Evolutionary conservation across 106 monocot genomes (phyloP).

Genomic region (Dendrobium catenatum): DNA sequence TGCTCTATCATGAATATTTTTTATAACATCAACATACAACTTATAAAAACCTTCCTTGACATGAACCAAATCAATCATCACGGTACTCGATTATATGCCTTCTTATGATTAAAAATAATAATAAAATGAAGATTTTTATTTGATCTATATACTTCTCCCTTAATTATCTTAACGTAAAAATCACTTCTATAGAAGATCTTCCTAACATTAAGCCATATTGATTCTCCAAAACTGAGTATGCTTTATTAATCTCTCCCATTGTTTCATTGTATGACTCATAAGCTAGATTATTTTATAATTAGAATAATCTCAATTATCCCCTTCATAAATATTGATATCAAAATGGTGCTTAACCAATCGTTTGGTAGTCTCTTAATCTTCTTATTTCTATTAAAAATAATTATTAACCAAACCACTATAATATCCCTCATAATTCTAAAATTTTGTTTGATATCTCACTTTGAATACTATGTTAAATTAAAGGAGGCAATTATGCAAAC

Average conservation of each 20-base stretch:
- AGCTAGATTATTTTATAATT: not conserved
- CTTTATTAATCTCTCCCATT: not conserved
- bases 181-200: not conserved
- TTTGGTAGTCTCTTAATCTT: not conserved
- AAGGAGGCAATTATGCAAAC: not conserved
- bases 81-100: not conserved
- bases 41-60: not conserved
- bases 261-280: not conserved
- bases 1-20: not conserved
- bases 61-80: not conserved
- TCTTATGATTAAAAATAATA: not conserved
- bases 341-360: not conserved
- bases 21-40: not conserved
- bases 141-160: not conserved
- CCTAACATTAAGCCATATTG: not conserved
- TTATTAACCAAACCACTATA: not conserved
- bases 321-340: not conserved
- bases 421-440: not conserved
- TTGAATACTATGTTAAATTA: not conserved
- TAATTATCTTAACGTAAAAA: not conserved
- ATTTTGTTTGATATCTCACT: not conserved
- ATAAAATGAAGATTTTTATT: not conserved
- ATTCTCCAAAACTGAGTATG: not conserved
- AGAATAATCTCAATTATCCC: not conserved
- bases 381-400: not conserved